A percentile compares a stretch with the other conserved stretches of the same genome.
These are phyloP conservation scores for Setaria viridis DNA, from an alignment of 202 grass and related monocot genomes.

Conservation along the genomic window DNA sequence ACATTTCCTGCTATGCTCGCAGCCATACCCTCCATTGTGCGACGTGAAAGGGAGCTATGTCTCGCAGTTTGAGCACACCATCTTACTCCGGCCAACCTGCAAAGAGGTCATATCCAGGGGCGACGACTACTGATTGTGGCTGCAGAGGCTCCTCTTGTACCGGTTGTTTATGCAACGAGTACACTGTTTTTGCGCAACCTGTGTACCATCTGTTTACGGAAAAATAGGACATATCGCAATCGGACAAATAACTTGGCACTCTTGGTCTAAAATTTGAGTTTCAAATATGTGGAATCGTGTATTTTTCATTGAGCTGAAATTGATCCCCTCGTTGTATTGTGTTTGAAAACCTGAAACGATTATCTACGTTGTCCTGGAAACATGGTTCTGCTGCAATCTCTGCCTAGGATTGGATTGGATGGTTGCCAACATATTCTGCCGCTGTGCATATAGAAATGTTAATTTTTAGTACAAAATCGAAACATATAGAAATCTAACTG, in stretches of 20 bases:
- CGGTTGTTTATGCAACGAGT: neutral
- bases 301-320: neutral
- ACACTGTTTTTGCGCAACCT: neutral
- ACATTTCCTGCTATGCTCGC: conserved; percentile 33
- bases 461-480: neutral
- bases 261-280: neutral
- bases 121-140: conserved; percentile 72
- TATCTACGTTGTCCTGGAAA: neutral
- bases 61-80: conserved; percentile 95
- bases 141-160: conserved; percentile 21
- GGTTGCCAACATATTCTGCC: neutral
- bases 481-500: neutral
- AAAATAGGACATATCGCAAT: neutral
- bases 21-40: conserved; percentile 88
- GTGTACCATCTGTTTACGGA: conserved; percentile 19
- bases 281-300: neutral
- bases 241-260: conserved; percentile 10
- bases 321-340: neutral
- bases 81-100: conserved; percentile 90
- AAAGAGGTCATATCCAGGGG: conserved; percentile 97
- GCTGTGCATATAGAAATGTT: neutral
- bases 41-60: conserved; percentile 94
- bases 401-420: neutral
- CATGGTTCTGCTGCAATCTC: neutral
- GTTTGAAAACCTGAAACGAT: neutral